Conservation (phyloP, 257 asterid species). For the Pogostemon cablin region DNA sequence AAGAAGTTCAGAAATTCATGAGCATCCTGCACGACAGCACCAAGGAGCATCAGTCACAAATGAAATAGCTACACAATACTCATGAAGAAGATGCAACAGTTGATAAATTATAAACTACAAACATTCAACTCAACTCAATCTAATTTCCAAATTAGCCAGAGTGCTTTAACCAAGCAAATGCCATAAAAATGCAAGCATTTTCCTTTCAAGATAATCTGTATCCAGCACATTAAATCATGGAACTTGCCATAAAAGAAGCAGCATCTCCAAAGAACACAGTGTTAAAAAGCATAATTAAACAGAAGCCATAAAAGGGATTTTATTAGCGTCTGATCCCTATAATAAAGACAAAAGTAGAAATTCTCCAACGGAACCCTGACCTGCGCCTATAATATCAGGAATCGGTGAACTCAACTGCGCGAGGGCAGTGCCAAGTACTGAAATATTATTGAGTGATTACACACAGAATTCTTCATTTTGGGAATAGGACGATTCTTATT, state of each 20-base stretch:
- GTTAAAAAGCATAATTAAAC: background rate
- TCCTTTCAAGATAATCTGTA: background rate
- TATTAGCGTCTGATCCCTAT: background rate
- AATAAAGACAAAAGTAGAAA: background rate
- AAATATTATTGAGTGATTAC: background rate
- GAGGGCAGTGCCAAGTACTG: background rate
- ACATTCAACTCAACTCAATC: constrained; percentile 23
- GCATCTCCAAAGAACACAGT: constrained; percentile 1
- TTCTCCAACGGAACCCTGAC: constrained; percentile 6
- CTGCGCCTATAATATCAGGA: constrained; percentile 14
- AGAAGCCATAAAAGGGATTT: constrained; percentile 14
- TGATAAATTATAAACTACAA: constrained; percentile 14
- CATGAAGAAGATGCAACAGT: constrained; percentile 20
- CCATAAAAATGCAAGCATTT: background rate
- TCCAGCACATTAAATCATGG: background rate
- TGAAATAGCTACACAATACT: constrained; percentile 11
- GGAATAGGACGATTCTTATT: constrained; percentile 1
- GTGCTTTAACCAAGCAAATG: background rate
- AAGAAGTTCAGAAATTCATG: constrained; percentile 88
- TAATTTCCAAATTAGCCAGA: background rate
- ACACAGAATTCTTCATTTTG: constrained; percentile 7
- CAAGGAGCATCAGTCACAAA: constrained; percentile 13
- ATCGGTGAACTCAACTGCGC: constrained; percentile 1
- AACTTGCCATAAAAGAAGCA: constrained; percentile 14
- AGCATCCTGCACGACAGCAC: constrained; percentile 63